Percentiles rank a stretch among this genome's conserved stretches.
phyloP scores from a whole-genome alignment of 2,329 filamentous ascomycete genomes.

The Fusarium stilboides region DNA sequence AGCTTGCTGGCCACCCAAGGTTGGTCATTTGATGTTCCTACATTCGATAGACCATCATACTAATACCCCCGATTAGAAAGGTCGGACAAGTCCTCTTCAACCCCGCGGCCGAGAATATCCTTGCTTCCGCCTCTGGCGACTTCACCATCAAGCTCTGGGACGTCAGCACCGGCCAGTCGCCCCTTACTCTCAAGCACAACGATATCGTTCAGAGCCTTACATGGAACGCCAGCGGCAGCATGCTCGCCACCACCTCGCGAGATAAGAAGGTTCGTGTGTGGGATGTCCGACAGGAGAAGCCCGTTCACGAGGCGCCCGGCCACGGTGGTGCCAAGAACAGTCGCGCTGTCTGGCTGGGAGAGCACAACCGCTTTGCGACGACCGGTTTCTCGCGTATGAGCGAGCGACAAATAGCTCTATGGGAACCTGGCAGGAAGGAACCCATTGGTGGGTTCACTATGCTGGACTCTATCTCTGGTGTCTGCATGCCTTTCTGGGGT shows the following conservation, averaged over 20 bases:
- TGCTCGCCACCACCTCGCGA: constrained; percentile 92
- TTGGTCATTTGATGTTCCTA: constrained; percentile 57
- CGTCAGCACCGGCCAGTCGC: constrained; percentile 81
- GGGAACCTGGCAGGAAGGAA: constrained; percentile 89
- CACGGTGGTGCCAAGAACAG: constrained; percentile 98
- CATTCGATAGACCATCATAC: constrained; percentile 16
- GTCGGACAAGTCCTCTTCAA: constrained; percentile 99
- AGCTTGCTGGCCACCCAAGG: constrained; percentile 89
- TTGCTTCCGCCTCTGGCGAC: constrained; percentile 95
- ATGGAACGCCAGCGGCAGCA: constrained; percentile 90
- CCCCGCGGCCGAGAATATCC: constrained; percentile 93
- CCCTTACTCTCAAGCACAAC: constrained; percentile 84
- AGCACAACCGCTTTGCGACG: constrained; percentile 95
- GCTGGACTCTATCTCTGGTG: constrained; percentile 95
- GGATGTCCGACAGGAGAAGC: constrained; percentile 94
- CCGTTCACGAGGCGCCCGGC: constrained; percentile 86
- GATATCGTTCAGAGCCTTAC: constrained; percentile 97
- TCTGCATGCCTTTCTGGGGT: constrained; percentile 99
- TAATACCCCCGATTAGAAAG: constrained; percentile 74
- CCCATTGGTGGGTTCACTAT: constrained; percentile 92
- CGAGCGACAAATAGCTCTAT: constrained; percentile 94
- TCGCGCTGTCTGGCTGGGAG: constrained; percentile 95
- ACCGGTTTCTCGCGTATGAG: constrained; percentile 99
- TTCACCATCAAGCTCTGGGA: constrained; percentile 98
- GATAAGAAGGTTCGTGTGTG: constrained; percentile 99